Percentiles rank a stretch among this genome's conserved stretches.
These are phyloP conservation scores for Cyberlindnera mrakii DNA, from an alignment of 805 yeast genomes.

Conservation along the genomic window DNA sequence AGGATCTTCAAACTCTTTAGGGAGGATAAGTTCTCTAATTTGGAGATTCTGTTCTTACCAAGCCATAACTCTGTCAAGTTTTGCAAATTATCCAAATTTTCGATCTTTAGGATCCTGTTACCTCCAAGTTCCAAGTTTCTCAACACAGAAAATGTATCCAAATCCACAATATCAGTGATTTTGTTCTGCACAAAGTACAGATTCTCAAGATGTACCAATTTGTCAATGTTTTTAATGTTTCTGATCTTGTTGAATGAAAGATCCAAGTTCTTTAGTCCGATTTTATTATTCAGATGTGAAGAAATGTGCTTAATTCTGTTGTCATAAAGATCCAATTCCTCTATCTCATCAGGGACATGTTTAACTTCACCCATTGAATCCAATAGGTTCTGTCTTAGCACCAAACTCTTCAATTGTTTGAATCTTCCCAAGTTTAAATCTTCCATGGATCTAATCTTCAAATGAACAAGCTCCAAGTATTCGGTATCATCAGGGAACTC, in stretches of 20 bases:
- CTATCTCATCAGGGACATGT: slow-evolving; percentile 48
- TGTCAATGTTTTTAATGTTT: slow-evolving; percentile 72
- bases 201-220: slow-evolving; percentile 54
- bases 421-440: slow-evolving; percentile 57
- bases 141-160: slow-evolving; percentile 51
- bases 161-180: slow-evolving; percentile 63
- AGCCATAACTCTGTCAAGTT: slow-evolving; percentile 79
- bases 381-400: slow-evolving; percentile 79
- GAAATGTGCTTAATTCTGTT: slow-evolving; percentile 86
- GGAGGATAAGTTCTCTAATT: slow-evolving; percentile 53
- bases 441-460: slow-evolving; percentile 59
- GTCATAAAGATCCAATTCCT: slow-evolving; percentile 85
- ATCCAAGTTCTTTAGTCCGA: slow-evolving; percentile 57
- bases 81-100: slow-evolving; percentile 47
- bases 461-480: slow-evolving; percentile 60
- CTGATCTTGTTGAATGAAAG: slow-evolving; percentile 86
- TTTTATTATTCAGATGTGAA: slow-evolving; percentile 55
- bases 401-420: slow-evolving; percentile 48
- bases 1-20: slow-evolving; percentile 63
- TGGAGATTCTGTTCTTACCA: slow-evolving; percentile 76
- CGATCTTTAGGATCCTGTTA: slow-evolving; percentile 59
- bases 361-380: slow-evolving; percentile 71
- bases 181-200: slow-evolving; percentile 86
- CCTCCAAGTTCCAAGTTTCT: slow-evolving; percentile 87
- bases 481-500: slow-evolving; percentile 51